Evolutionary conservation across 2,329 filamentous ascomycete genomes (phyloP).

Genomic region (Coniochaeta sp.): DNA sequence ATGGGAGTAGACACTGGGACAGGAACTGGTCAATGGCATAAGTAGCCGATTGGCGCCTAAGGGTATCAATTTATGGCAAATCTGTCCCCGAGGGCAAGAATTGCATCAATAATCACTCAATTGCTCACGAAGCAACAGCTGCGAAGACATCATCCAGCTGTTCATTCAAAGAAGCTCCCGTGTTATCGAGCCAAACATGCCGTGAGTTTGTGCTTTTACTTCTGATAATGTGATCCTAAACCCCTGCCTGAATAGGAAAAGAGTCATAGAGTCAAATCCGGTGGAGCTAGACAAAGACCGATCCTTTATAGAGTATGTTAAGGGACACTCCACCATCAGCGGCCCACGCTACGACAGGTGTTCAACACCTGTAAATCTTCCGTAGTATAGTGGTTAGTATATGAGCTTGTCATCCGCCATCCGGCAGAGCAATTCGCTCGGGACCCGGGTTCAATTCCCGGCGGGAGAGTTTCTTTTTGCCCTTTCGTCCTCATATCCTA

Average conservation of each 20-base stretch:
- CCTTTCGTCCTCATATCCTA: background rate
- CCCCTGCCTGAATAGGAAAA: too few relatives aligned
- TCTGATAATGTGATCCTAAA: too few relatives aligned
- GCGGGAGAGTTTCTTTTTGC: background rate
- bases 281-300: too few relatives aligned
- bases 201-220: too few relatives aligned
- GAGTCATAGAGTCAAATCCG: too few relatives aligned
- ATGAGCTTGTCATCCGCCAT: conserved; percentile 1
- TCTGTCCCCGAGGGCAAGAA: background rate
- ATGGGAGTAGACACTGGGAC: background rate
- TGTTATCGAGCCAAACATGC: too few relatives aligned
- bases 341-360: background rate
- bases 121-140: too few relatives aligned
- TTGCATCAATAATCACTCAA: too few relatives aligned
- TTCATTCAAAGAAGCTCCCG: too few relatives aligned
- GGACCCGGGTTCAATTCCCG: conserved; percentile 1
- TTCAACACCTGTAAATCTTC: conserved; percentile 1
- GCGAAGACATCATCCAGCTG: too few relatives aligned
- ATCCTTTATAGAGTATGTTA: background rate
- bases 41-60: background rate
- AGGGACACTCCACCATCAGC: background rate
- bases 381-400: conserved; percentile 1
- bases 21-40: too few relatives aligned
- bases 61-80: background rate
- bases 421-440: conserved; percentile 1